These are phyloP conservation scores for Fibroporia radiculosa DNA, from an alignment of 768 basidiomycete genomes.

Conservation along the genomic window DNA sequence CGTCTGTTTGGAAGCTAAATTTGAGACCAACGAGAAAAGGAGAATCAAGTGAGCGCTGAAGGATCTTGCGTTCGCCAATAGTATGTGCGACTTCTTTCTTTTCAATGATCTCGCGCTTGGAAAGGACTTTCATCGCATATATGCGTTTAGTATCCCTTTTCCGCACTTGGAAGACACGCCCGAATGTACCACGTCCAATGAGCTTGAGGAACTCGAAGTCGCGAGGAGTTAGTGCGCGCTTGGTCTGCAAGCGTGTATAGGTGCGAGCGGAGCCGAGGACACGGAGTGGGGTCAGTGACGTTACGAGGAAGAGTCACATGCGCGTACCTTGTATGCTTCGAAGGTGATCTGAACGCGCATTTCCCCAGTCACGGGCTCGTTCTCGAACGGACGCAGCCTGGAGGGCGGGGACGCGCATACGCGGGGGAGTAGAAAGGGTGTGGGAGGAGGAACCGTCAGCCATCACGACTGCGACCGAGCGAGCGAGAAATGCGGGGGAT, in stretches of 20 bases:
- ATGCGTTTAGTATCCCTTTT: constrained; percentile 98
- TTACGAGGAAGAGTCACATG: constrained; percentile 4
- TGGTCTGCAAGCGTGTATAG: constrained; percentile 42
- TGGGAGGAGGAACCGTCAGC: neutral
- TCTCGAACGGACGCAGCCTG: constrained; percentile 69
- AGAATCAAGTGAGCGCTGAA: constrained; percentile 86
- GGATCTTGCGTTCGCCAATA: constrained; percentile 97
- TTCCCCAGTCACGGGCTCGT: constrained; percentile 84
- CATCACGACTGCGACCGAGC: neutral
- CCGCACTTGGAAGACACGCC: constrained; percentile 97
- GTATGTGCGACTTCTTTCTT: constrained; percentile 99
- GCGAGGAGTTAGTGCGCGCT: constrained; percentile 81
- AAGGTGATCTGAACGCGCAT: constrained; percentile 93
- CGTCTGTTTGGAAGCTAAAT: constrained; percentile 95
- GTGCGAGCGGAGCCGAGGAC: constrained; percentile 1
- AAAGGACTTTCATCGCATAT: constrained; percentile 99
- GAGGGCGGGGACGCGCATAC: constrained; percentile 11
- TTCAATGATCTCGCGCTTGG: constrained; percentile 97
- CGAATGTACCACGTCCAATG: constrained; percentile 97
- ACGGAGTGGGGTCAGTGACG: constrained; percentile 5
- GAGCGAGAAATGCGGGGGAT: no score
- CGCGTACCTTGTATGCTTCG: constrained; percentile 78
- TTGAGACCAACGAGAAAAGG: constrained; percentile 98
- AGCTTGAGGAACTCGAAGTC: constrained; percentile 99
- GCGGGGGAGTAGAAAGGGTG: constrained; percentile 3